Evolutionary conservation across 805 yeast species (phyloP), one percentile per base, ranked within the genome.

Genomic region (Priceomyces haplophilus): DNA sequence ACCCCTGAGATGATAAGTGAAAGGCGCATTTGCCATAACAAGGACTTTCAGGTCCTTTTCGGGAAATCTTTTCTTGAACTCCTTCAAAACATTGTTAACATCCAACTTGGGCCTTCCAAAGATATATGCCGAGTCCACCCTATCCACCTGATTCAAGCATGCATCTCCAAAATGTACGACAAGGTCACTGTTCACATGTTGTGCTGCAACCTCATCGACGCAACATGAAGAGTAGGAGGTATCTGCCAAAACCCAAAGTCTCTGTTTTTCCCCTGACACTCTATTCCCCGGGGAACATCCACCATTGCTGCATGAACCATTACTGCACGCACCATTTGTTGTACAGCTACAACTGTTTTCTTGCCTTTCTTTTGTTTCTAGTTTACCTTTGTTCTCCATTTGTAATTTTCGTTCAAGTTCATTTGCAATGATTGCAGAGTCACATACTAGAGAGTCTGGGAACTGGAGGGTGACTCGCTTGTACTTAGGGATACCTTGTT

Each of bases 201-300:
- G 90, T 0, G 97, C 95, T 0, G 99, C 98, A 20, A 91, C 95
- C 56, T 90, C 97, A 61, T 93, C 99, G 8, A 91, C 84, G 65
- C 99, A 93, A 62, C 99, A 93, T 1, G 96, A 74, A 21, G 96
- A 87, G 56, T 93, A 93, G 0, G 97, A 88, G 0, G 99, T 91
- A 57, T 93, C 99, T 0, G 98, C 99, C 29, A 93, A 66, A 13
- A 91, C 78, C 86, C 91, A 91, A 8, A 85, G 4, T 38, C 42
- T 10, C 21, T 37, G 38, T 31, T 30, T 17, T 13, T 29, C 23
- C 11, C n/a, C 43, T 7, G 21, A 13, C 6, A 31, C 24, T 12
- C n/a, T 7, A 40, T 8, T 27, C n/a, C 30, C 25, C 7, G 37
- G n/a, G 34, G 43, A 43, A 27, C 37, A 34, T 2, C 44, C 31